Percentiles rank a stretch among this genome's conserved stretches.
Conservation (phyloP, 352 stramenopile genomes). For the Globisporangium rhizosaccharum region DNA sequence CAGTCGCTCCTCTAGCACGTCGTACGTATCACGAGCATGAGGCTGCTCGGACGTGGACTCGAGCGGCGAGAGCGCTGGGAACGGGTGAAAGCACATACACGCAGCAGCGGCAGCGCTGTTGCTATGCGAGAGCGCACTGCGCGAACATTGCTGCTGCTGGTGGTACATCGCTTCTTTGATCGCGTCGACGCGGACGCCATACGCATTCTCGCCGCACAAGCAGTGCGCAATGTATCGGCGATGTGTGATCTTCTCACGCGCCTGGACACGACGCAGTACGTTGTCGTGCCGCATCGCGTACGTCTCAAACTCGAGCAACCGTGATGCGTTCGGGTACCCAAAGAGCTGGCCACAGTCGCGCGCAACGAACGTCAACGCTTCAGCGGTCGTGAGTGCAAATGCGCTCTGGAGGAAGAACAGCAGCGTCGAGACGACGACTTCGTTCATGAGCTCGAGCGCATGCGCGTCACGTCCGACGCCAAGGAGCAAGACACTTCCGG, state of each 20-base stretch:
- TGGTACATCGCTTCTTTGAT: slow-evolving; percentile 16
- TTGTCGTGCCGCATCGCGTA: slow-evolving; percentile 13
- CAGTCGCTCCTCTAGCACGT: slow-evolving; percentile 26
- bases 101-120: background rate
- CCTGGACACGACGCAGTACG: background rate
- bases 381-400: slow-evolving; percentile 27
- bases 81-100: slow-evolving; percentile 33
- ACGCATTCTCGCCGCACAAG: slow-evolving; percentile 37
- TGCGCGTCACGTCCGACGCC: slow-evolving; percentile 19
- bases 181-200: slow-evolving; percentile 14
- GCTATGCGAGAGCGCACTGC: background rate
- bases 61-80: slow-evolving; percentile 8
- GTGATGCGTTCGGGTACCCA: slow-evolving; percentile 18
- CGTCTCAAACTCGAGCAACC: slow-evolving; percentile 25
- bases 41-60: background rate
- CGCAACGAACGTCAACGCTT: slow-evolving; percentile 6
- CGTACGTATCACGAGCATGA: slow-evolving; percentile 3
- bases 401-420: slow-evolving; percentile 42
- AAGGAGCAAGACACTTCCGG: slow-evolving; percentile 34
- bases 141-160: slow-evolving; percentile 19
- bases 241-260: slow-evolving; percentile 13
- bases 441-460: slow-evolving; percentile 17
- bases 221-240: slow-evolving; percentile 26
- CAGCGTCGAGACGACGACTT: slow-evolving; percentile 26
- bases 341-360: slow-evolving; percentile 19